Percentiles rank a stretch among this genome's conserved stretches.
Conservation (phyloP, 2,329 filamentous ascomycete genomes). For the Pseudophaeomoniella oleicola region DNA sequence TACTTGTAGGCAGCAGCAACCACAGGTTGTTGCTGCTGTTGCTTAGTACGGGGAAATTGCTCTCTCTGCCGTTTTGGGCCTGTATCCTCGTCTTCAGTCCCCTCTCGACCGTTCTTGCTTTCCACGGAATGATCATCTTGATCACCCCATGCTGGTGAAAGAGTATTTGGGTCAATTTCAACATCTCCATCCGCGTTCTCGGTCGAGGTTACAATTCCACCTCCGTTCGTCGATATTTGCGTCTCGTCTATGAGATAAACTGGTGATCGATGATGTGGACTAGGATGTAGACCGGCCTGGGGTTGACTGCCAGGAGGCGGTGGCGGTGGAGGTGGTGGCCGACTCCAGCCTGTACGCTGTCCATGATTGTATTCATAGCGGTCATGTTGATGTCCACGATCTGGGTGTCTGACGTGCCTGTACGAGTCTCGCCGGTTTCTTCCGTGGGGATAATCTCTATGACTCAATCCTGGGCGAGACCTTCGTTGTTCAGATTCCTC, state of each 20-base stretch:
- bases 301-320: no score
- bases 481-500: not conserved
- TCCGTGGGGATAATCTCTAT: not conserved
- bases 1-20: slow-evolving; percentile 25
- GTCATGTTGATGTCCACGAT: not conserved
- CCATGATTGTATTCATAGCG: not conserved
- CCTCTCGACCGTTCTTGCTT: slow-evolving; percentile 7
- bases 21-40: slow-evolving; percentile 22
- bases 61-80: slow-evolving; percentile 16
- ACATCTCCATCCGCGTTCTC: not conserved
- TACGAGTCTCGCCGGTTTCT: not conserved
- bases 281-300: no score
- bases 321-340: not conserved
- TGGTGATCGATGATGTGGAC: not conserved
- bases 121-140: slow-evolving; percentile 6
- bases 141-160: slow-evolving; percentile 2
- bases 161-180: slow-evolving; percentile 1
- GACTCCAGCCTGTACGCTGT: not conserved
- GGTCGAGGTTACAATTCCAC: no score
- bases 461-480: not conserved
- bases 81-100: slow-evolving; percentile 9
- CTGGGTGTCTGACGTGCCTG: not conserved
- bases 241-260: no score
- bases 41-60: slow-evolving; percentile 17
- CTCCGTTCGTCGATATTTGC: no score